phyloP scores from a whole-genome alignment of 768 basidiomycete species.

The Trametes cubensis region DNA sequence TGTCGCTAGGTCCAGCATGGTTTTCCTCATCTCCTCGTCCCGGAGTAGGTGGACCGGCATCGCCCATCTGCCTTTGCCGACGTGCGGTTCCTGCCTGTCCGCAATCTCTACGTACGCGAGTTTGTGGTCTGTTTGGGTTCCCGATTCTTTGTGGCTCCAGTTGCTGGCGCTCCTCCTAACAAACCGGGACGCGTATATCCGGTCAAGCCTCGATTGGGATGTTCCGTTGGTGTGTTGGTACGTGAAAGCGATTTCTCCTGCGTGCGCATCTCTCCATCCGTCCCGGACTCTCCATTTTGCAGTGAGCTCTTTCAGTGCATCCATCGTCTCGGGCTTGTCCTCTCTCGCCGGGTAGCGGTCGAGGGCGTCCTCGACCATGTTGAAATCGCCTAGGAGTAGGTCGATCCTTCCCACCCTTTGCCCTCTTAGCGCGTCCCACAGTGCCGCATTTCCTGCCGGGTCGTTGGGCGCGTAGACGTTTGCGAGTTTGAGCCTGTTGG shows the following conservation, averaged over 20 bases:
- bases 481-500: neutral
- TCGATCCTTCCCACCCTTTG: too few species aligned
- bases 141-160: neutral
- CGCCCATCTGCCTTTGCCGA: constrained; percentile 16
- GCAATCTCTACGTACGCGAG: neutral
- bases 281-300: neutral
- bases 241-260: neutral
- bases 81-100: neutral
- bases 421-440: too few species aligned
- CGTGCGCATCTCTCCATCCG: neutral
- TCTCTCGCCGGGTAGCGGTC: neutral
- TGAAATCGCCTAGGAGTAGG: constrained; percentile 35
- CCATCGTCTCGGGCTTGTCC: neutral
- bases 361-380: constrained; percentile 37
- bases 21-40: neutral
- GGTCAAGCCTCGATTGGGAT: neutral
- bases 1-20: neutral
- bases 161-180: too few species aligned
- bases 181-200: neutral
- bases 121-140: constrained; percentile 4
- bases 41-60: neutral
- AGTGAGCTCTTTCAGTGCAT: neutral
- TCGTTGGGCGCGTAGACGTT: neutral
- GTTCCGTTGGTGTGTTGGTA: neutral
- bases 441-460: too few species aligned